Percentiles rank a stretch among this genome's conserved stretches.
Evolutionary conservation across 768 basidiomycete species (phyloP).

Genomic region (Grammothele lineata): DNA sequence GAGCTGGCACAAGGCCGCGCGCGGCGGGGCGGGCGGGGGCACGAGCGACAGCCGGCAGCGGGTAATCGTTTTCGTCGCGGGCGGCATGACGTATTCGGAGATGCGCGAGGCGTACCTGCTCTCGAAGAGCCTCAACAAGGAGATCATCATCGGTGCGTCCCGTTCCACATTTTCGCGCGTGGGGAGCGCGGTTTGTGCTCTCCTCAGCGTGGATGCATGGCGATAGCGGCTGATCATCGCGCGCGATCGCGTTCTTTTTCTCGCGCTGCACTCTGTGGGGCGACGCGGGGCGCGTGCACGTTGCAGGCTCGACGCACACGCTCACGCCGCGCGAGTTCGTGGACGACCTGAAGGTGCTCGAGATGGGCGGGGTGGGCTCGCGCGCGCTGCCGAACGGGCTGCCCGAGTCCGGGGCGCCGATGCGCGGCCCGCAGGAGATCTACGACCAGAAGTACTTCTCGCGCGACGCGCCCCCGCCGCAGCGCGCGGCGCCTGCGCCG

Average conservation of each 20-base stretch:
- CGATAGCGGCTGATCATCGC: too few species aligned
- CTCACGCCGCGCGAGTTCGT: slow-evolving; percentile 80
- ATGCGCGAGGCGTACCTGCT: slow-evolving; percentile 84
- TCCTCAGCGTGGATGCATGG: too few species aligned
- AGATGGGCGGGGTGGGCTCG: slow-evolving; percentile 83
- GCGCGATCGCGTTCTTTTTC: too few species aligned
- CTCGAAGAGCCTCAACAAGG: slow-evolving; percentile 71
- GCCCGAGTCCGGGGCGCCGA: slow-evolving; percentile 38
- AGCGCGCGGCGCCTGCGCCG: slow-evolving; percentile 33
- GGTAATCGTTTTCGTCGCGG: slow-evolving; percentile 85
- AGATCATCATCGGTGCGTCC: slow-evolving; percentile 81
- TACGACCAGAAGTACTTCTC: slow-evolving; percentile 80
- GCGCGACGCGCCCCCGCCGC: slow-evolving; percentile 55
- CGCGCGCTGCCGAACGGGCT: slow-evolving; percentile 67
- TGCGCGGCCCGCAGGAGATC: slow-evolving; percentile 63
- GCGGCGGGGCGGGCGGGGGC: slow-evolving; percentile 42
- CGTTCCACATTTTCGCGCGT: not conserved
- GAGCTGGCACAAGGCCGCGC: slow-evolving; percentile 80
- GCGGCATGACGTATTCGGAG: slow-evolving; percentile 96
- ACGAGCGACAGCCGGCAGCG: slow-evolving; percentile 62
- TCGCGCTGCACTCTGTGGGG: too few species aligned
- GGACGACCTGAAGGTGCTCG: slow-evolving; percentile 83
- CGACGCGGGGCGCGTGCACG: not conserved
- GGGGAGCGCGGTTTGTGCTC: not conserved
- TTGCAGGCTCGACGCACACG: slow-evolving; percentile 83